Evolutionary conservation across 768 basidiomycete genomes (phyloP).

Genomic region (Panaeolus cyanescens): DNA sequence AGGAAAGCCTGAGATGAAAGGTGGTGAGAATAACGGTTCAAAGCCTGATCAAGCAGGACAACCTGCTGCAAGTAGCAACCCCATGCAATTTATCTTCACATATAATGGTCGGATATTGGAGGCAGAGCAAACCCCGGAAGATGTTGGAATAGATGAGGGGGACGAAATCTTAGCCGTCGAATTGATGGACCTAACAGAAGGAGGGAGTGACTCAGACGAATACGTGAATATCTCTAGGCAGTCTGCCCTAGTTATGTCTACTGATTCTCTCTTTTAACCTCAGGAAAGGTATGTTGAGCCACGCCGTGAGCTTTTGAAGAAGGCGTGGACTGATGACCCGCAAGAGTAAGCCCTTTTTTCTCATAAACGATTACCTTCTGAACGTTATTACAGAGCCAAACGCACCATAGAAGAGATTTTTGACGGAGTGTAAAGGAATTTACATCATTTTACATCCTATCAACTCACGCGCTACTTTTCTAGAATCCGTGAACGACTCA

Average conservation of each 20-base stretch:
- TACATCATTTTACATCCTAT: background rate
- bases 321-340: slow-evolving; percentile 80
- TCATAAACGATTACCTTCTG: slow-evolving; percentile 5
- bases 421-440: slow-evolving; percentile 77
- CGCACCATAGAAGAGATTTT: slow-evolving; percentile 83
- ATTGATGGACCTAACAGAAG: slow-evolving; percentile 86
- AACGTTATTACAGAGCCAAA: slow-evolving; percentile 52
- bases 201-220: slow-evolving; percentile 57
- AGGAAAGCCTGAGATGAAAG: slow-evolving; percentile 37
- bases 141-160: slow-evolving; percentile 83
- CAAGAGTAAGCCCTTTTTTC: slow-evolving; percentile 50
- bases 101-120: slow-evolving; percentile 81
- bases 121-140: slow-evolving; percentile 82
- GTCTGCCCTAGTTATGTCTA: background rate
- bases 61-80: slow-evolving; percentile 37
- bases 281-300: slow-evolving; percentile 70
- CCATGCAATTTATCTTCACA: slow-evolving; percentile 84
- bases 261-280: slow-evolving; percentile 6
- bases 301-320: slow-evolving; percentile 70
- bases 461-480: background rate
- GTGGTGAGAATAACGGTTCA: slow-evolving; percentile 48
- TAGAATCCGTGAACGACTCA: slow-evolving; percentile 84
- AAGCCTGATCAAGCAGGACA: slow-evolving; percentile 53
- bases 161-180: slow-evolving; percentile 91
- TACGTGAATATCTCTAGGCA: slow-evolving; percentile 46